Conservation (phyloP, 805 yeast species). For the Candida succiphila region DNA sequence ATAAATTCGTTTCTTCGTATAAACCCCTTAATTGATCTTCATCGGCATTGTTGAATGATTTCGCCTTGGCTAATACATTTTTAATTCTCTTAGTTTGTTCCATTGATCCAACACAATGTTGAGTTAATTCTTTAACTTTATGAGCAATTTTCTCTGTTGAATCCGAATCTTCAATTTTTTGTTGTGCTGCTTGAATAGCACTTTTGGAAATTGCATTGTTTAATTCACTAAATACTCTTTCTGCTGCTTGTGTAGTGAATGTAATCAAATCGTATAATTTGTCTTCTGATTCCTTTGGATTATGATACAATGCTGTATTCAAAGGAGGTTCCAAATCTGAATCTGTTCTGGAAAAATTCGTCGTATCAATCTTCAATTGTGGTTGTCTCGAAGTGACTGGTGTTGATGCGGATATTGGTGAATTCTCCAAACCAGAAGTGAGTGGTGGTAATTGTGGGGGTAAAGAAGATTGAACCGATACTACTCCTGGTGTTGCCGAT, state of each 20-base stretch:
- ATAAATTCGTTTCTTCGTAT: constrained; percentile 80
- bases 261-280: constrained; percentile 18
- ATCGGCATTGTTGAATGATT: constrained; percentile 18
- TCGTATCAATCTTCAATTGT: constrained; percentile 16
- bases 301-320: constrained; percentile 5
- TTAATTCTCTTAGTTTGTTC: constrained; percentile 68
- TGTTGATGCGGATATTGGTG: constrained; percentile 4
- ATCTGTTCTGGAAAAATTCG: constrained; percentile 14
- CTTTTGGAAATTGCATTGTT: constrained; percentile 58
- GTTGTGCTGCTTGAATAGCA: constrained; percentile 44
- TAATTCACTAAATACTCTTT: constrained; percentile 66
- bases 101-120: constrained; percentile 69
- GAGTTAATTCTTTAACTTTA: constrained; percentile 68
- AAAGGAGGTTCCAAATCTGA: constrained; percentile 13
- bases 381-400: constrained; percentile 4
- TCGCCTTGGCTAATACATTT: constrained; percentile 39
- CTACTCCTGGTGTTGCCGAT: too few species aligned
- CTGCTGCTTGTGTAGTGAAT: constrained; percentile 40
- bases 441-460: too few species aligned
- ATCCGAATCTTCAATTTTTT: constrained; percentile 9
- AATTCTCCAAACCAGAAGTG: constrained; percentile 3
- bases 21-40: constrained; percentile 51
- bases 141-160: constrained; percentile 29
- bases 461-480: too few species aligned
- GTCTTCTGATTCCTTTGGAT: constrained; percentile 14